Conservation (phyloP, 2,329 filamentous ascomycete species). For the Diaporthe sp. region DNA sequence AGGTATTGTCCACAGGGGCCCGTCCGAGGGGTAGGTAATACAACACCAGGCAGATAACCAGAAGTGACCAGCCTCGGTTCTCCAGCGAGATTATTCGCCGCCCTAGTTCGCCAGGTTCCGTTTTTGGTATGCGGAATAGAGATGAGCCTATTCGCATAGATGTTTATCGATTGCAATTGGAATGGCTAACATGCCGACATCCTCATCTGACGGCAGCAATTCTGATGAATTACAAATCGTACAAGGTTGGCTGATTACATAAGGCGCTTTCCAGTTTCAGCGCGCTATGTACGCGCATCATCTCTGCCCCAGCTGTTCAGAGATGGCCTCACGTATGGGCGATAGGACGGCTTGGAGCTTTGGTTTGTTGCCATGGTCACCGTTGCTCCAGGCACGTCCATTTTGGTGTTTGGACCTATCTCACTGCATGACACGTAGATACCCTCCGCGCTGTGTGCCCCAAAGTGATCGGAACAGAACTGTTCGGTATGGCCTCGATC, state of each 20-base stretch:
- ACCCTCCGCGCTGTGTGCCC: conserved; percentile 33
- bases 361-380: background rate
- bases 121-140: background rate
- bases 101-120: background rate
- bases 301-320: background rate
- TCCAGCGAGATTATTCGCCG: background rate
- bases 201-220: background rate
- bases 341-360: background rate
- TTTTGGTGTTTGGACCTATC: conserved; percentile 38
- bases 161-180: background rate
- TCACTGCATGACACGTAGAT: conserved; percentile 23
- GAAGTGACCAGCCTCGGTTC: background rate
- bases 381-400: conserved; percentile 36
- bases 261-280: background rate
- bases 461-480: conserved; percentile 29
- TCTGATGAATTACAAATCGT: background rate
- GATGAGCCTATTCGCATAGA: background rate
- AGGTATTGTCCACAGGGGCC: background rate
- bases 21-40: background rate
- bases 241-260: conserved; percentile 11
- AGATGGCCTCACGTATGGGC: background rate
- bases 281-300: background rate
- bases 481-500: background rate
- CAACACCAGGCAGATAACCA: background rate
- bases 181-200: background rate